Base-by-base conservation (phyloP, 2,329 filamentous ascomycete species). In the Cladosporium sp. region DNA sequence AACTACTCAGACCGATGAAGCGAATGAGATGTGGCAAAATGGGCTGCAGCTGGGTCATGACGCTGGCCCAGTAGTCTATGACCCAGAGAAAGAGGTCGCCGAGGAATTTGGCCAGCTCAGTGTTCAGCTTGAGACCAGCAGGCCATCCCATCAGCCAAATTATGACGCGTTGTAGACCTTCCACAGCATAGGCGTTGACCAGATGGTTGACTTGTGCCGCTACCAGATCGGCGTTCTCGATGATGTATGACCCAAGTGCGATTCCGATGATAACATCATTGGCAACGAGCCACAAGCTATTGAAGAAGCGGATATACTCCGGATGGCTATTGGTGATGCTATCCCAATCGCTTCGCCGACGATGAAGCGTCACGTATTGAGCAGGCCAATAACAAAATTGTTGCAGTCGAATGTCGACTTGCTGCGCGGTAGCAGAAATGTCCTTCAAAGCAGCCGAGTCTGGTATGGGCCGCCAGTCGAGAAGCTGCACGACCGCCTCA, bases 311-410 rank as follows among this genome's bases (percentile, higher is more conserved):
- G 70, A 99, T 99, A 77, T 99, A 99, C 77, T 99, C 95, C 0
- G 94, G 92, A 77, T 99, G 94, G 72, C 90, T 97, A 57, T 90
- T 95, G 0, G 93, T 97, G 64, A 98, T 91, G 76, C 94, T 98
- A 66, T 93, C 91, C 94, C 95, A 98, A 72, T 96, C 92, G 68
- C 89, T 88, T 75, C 96, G 96, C 46, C 93, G 86, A 74, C 91
- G 89, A n/a, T 93, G 89, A 56, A 99, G 79, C 18, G 93, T 98
- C 52, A 94, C 85, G 75, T 98, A 97, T 77, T 99, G 94, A 79
- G 96, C 92, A 2, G 95, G 96, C 93, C 94, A 98, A 78, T 99
- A 99, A 79, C 94, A 98, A 75, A 98, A 98, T 76, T 99, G 95
- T 76, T 98, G 93, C 26, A 99, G 84, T 5, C 95, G 91, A 69